Evolutionary conservation across 106 monocot species (phyloP).

Genomic region (Acorus gramineus): DNA sequence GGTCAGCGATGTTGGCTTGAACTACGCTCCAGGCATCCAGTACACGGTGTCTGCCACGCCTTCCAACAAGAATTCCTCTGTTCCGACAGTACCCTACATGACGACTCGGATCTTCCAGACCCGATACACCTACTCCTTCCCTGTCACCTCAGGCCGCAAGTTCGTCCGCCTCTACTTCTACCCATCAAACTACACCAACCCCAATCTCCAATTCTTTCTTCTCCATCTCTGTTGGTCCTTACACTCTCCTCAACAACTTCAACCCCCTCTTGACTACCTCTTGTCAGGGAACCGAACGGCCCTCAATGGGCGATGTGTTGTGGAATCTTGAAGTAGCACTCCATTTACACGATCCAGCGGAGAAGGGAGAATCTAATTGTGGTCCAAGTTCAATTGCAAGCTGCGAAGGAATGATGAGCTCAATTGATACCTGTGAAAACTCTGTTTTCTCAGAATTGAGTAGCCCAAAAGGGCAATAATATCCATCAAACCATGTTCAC

Average conservation of each 20-base stretch:
- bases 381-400: too few species aligned
- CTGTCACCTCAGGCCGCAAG: conserved; percentile 3
- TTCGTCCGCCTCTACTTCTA: conserved; percentile 14
- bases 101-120: conserved; percentile 9
- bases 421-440: too few species aligned
- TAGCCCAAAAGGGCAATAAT: too few species aligned
- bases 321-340: too few species aligned
- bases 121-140: conserved; percentile 7
- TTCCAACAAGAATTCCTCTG: not conserved
- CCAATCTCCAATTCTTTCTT: not conserved
- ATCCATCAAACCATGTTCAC: too few species aligned
- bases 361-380: too few species aligned
- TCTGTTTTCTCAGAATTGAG: too few species aligned
- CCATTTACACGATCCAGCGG: too few species aligned
- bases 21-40: conserved; percentile 4
- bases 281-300: too few species aligned
- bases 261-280: not conserved
- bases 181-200: conserved; percentile 6
- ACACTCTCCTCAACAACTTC: conserved; percentile 7
- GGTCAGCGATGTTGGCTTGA: conserved; percentile 10
- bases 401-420: too few species aligned
- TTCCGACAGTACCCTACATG: not conserved
- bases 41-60: conserved; percentile 2
- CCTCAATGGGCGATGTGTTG: too few species aligned
- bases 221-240: not conserved